Evolutionary conservation across 768 basidiomycete species (phyloP).

Genomic region (Rhodotorula sphaerocarpa): DNA sequence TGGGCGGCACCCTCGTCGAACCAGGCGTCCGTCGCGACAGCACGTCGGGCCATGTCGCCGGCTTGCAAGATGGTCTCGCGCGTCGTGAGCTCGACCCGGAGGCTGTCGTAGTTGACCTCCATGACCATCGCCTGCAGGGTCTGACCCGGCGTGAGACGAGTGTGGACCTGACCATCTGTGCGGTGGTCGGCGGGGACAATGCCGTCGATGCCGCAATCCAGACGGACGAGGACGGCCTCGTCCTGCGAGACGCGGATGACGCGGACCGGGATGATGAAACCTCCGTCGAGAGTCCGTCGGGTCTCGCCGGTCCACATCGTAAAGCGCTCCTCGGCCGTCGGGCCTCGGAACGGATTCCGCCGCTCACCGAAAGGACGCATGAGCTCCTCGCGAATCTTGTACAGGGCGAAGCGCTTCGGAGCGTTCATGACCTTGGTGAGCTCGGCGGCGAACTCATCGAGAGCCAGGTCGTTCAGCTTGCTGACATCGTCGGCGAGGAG

Average conservation of each 20-base stretch:
- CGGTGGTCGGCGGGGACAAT: constrained; percentile 58
- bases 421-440: constrained; percentile 74
- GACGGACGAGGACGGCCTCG: constrained; percentile 51
- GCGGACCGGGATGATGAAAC: constrained; percentile 59
- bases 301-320: constrained; percentile 97
- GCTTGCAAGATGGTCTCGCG: constrained; percentile 25
- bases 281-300: constrained; percentile 60
- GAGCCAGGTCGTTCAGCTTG: constrained; percentile 79
- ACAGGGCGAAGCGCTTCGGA: constrained; percentile 79
- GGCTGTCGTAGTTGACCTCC: constrained; percentile 55
- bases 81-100: constrained; percentile 65
- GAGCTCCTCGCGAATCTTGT: constrained; percentile 79
- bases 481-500: constrained; percentile 77
- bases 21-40: constrained; percentile 35
- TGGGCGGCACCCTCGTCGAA: constrained; percentile 40
- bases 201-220: constrained; percentile 93
- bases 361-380: constrained; percentile 69
- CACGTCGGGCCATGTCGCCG: constrained; percentile 45
- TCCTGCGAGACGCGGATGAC: constrained; percentile 44
- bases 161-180: constrained; percentile 25
- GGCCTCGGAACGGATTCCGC: constrained; percentile 57
- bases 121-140: constrained; percentile 71
- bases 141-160: constrained; percentile 55
- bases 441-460: constrained; percentile 93
- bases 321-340: constrained; percentile 69